Conservation (phyloP, 2,329 filamentous ascomycete genomes). For the Ceratocystis albifundus region DNA sequence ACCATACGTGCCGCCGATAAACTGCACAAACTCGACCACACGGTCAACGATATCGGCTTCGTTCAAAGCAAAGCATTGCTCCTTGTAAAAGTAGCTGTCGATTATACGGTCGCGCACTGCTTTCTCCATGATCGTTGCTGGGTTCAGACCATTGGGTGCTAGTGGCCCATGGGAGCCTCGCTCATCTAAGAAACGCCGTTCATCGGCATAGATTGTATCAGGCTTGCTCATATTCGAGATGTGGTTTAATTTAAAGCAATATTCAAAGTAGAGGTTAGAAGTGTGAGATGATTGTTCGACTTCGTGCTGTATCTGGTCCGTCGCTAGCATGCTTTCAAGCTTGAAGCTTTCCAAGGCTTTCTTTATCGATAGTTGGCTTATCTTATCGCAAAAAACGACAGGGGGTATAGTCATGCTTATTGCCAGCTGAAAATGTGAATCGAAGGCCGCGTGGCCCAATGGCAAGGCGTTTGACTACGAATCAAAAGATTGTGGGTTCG, state of each 20-base stretch:
- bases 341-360: background rate
- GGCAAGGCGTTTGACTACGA: slow-evolving; percentile 24
- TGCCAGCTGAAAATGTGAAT: fast-evolving
- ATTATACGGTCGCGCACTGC: slow-evolving; percentile 90
- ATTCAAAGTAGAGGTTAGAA: background rate
- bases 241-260: no score
- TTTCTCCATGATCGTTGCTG: slow-evolving; percentile 91
- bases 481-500: slow-evolving; percentile 24
- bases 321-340: background rate
- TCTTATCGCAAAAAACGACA: background rate
- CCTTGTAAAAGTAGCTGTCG: slow-evolving; percentile 95
- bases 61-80: slow-evolving; percentile 95
- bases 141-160: slow-evolving; percentile 79
- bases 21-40: slow-evolving; percentile 68
- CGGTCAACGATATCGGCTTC: slow-evolving; percentile 73
- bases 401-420: background rate
- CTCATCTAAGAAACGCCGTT: slow-evolving; percentile 74
- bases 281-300: background rate
- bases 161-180: slow-evolving; percentile 67
- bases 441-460: slow-evolving; percentile 22
- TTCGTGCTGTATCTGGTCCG: background rate
- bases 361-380: slow-evolving; percentile 17
- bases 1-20: slow-evolving; percentile 81
- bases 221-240: slow-evolving; percentile 19
- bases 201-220: slow-evolving; percentile 62